Conservation (phyloP, 2,329 filamentous ascomycete species). For the Talaromyces albobiverticillius region DNA sequence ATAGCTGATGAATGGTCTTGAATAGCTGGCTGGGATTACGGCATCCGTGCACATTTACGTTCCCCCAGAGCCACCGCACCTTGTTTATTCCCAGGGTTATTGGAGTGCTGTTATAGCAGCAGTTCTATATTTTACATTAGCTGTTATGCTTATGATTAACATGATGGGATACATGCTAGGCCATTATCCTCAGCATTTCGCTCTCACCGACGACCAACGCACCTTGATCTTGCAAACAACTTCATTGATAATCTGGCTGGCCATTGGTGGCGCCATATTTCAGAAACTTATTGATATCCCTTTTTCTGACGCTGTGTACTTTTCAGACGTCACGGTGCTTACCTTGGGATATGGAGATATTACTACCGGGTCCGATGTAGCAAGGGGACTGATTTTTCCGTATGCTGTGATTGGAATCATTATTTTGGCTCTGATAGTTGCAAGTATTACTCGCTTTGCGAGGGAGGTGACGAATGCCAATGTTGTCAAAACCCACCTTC, state of each 20-base stretch:
- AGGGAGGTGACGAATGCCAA: conserved; percentile 60
- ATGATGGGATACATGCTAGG: conserved; percentile 72
- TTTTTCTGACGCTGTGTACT: conserved; percentile 76
- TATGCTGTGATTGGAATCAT: conserved; percentile 82
- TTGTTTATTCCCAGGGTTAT: conserved; percentile 74
- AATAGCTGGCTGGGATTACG: conserved; percentile 63
- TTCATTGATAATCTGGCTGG: conserved; percentile 76
- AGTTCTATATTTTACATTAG: conserved; percentile 73
- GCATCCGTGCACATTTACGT: conserved; percentile 63
- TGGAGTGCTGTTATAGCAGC: conserved; percentile 83
- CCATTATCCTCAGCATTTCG: conserved; percentile 76
- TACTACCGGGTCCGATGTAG: conserved; percentile 54
- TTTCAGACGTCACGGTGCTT: conserved; percentile 68
- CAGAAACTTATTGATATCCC: conserved; percentile 68
- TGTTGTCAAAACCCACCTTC: conserved; percentile 58
- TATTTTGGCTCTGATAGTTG: conserved; percentile 78
- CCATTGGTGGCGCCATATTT: conserved; percentile 74
- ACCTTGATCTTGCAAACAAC: conserved; percentile 91
- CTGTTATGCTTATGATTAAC: conserved; percentile 73
- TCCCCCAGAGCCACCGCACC: conserved; percentile 43
- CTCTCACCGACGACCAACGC: conserved; percentile 73
- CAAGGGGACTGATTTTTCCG: conserved; percentile 72
- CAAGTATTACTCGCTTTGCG: conserved; percentile 69
- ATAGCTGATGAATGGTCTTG: background rate
- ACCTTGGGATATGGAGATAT: conserved; percentile 64